Conservation (phyloP, 352 stramenopile genomes). For the Phytophthora pini region DNA sequence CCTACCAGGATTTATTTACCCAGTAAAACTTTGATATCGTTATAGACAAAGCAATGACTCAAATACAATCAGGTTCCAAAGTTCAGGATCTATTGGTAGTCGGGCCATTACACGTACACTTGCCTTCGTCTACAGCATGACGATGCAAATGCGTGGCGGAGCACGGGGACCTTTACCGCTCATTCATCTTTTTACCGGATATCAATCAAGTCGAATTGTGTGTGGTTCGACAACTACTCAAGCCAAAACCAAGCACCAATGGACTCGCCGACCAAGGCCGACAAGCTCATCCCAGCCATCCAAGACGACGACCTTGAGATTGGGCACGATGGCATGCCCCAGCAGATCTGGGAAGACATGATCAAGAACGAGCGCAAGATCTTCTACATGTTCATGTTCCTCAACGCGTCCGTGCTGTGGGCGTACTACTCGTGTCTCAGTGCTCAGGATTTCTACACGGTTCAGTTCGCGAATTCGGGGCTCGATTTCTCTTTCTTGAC, state of each 20-base stretch:
- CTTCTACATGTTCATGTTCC: slow-evolving; percentile 75
- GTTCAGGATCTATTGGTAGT: too few species aligned
- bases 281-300: slow-evolving; percentile 45
- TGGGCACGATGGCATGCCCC: slow-evolving; percentile 47
- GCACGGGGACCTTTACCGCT: too few species aligned
- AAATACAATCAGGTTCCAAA: too few species aligned
- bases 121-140: too few species aligned
- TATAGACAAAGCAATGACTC: too few species aligned
- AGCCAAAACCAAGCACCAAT: slow-evolving; percentile 4
- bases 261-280: slow-evolving; percentile 40
- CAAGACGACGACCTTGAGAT: slow-evolving; percentile 34
- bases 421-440: slow-evolving; percentile 81
- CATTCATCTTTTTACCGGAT: slow-evolving; percentile 8
- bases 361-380: slow-evolving; percentile 54
- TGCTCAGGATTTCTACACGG: slow-evolving; percentile 67
- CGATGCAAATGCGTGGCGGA: too few species aligned
- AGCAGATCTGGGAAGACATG: slow-evolving; percentile 70
- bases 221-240: too few species aligned
- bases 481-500: slow-evolving; percentile 78
- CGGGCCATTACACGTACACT: too few species aligned
- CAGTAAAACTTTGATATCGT: too few species aligned
- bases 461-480: slow-evolving; percentile 52
- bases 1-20: too few species aligned
- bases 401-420: slow-evolving; percentile 77
- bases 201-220: neutral